phyloP scores from a whole-genome alignment of 2,329 filamentous ascomycete genomes.

The Amauroascus verrucosus region DNA sequence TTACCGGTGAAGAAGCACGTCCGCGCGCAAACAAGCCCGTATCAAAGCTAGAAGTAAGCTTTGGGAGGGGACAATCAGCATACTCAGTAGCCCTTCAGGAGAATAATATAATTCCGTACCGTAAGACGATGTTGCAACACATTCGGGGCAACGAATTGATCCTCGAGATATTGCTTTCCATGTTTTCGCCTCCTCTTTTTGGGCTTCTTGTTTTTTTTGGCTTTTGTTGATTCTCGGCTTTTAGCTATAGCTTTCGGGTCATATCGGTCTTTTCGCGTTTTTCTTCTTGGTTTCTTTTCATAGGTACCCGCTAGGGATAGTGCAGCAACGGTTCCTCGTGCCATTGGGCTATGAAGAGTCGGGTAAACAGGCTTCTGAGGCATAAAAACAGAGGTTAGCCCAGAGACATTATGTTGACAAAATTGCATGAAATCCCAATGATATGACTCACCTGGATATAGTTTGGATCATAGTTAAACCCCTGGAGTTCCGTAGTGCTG shows the following conservation, averaged over 20 bases:
- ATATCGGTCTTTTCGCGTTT: conserved; percentile 49
- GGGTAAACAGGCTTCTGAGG: no score
- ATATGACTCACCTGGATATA: not conserved
- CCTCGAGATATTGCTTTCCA: conserved; percentile 38
- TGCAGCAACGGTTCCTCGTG: not conserved
- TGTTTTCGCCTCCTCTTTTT: conserved; percentile 20
- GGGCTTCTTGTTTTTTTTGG: conserved; percentile 14
- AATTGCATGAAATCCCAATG: not conserved
- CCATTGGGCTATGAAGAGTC: no score
- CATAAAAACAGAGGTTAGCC: not conserved
- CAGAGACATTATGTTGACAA: no score
- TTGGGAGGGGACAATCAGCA: conserved; percentile 8
- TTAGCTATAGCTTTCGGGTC: conserved; percentile 30
- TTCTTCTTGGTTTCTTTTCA: conserved; percentile 45
- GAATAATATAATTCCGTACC: conserved; percentile 31
- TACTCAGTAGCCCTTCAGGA: conserved; percentile 4
- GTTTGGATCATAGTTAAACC: no score
- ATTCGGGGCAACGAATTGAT: conserved; percentile 47
- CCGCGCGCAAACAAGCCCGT: conserved; percentile 31
- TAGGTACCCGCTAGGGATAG: conserved; percentile 24
- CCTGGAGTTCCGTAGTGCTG: not conserved
- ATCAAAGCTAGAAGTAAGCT: conserved; percentile 33
- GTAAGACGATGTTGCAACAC: conserved; percentile 46
- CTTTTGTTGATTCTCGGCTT: not conserved
- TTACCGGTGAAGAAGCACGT: conserved; percentile 26